These are phyloP conservation scores for Pulveroboletus sp. DNA, from an alignment of 768 basidiomycete species.

Conservation along the genomic window DNA sequence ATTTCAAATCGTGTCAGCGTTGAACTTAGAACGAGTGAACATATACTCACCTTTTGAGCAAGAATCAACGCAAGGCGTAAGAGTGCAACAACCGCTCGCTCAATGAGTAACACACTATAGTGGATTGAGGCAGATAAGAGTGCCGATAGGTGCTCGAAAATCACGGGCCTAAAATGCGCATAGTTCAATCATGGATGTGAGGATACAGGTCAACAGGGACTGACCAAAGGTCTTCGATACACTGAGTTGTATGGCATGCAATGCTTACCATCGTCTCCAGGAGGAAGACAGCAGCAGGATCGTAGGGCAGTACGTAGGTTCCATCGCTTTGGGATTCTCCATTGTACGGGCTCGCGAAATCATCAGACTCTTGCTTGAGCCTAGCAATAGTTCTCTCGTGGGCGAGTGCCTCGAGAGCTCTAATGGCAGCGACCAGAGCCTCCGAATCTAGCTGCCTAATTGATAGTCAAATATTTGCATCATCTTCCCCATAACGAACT, in stretches of 20 bases:
- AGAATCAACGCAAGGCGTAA: slow-evolving; percentile 80
- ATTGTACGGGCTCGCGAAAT: slow-evolving; percentile 36
- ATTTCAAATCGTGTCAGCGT: slow-evolving; percentile 1
- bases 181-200: not conserved
- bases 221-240: slow-evolving; percentile 87
- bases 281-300: slow-evolving; percentile 92
- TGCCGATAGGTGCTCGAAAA: slow-evolving; percentile 88
- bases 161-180: slow-evolving; percentile 65
- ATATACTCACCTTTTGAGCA: slow-evolving; percentile 60
- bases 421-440: slow-evolving; percentile 77
- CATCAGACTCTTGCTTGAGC: slow-evolving; percentile 66
- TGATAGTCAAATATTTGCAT: slow-evolving; percentile 6
- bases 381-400: slow-evolving; percentile 84
- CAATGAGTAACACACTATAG: slow-evolving; percentile 88
- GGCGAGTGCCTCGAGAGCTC: slow-evolving; percentile 83
- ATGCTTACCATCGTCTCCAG: slow-evolving; percentile 94
- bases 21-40: not conserved
- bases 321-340: slow-evolving; percentile 37
- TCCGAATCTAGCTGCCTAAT: slow-evolving; percentile 72
- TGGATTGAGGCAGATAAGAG: slow-evolving; percentile 70
- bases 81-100: slow-evolving; percentile 87
- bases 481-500: slow-evolving; percentile 28
- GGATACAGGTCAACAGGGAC: slow-evolving; percentile 18
- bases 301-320: slow-evolving; percentile 71
- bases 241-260: slow-evolving; percentile 65